Conservation (phyloP, 176 grass and related monocot genomes). For the Ensete ventricosum region DNA sequence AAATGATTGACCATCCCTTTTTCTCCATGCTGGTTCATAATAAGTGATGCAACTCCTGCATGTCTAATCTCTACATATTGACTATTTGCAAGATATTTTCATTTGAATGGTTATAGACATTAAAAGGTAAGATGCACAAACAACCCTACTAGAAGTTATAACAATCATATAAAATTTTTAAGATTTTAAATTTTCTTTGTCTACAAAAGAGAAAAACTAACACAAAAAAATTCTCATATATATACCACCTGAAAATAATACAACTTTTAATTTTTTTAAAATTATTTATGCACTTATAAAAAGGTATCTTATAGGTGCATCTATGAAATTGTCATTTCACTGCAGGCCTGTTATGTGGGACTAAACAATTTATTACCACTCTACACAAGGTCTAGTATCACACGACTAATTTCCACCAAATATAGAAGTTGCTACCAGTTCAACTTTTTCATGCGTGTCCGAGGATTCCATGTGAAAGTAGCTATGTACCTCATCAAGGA, state of each 20-base stretch:
- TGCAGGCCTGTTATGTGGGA: neutral
- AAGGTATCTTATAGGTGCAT: neutral
- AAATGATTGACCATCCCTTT: neutral
- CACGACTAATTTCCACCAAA: neutral
- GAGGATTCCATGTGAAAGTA: neutral
- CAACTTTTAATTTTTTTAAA: no score
- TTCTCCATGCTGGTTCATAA: neutral
- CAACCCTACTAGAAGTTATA: no score
- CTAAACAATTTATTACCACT: neutral
- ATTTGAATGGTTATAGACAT: no score
- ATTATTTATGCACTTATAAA: neutral
- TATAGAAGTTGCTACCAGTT: neutral
- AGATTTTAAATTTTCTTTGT: no score
- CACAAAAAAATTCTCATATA: no score
- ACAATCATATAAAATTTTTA: no score
- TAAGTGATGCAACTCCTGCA: no score
- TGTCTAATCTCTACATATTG: no score
- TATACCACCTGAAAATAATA: no score
- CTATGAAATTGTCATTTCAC: neutral
- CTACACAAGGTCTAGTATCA: neutral
- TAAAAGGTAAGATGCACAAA: no score
- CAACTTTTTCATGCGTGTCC: neutral
- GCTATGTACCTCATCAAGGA: slow-evolving; percentile 75
- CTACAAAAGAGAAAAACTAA: no score
- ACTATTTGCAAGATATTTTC: no score